These are phyloP conservation scores for Aspergillus funiculosus DNA, from an alignment of 495 filamentous ascomycete genomes.

Conservation along the genomic window DNA sequence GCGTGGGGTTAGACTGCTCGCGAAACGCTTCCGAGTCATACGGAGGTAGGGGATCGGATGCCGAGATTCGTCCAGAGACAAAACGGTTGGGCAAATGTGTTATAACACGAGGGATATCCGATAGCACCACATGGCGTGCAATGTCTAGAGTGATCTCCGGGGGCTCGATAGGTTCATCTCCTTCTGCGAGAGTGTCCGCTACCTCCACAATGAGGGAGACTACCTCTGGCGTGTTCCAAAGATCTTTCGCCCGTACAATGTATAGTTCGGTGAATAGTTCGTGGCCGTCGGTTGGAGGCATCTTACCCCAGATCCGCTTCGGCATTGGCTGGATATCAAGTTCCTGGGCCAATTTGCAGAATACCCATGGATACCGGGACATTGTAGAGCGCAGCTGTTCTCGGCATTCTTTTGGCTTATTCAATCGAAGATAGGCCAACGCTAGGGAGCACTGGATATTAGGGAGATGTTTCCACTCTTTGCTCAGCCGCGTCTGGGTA, in stretches of 20 bases:
- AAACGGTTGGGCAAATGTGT: constrained; percentile 40
- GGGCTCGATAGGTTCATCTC: constrained; percentile 35
- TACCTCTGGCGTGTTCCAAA: constrained; percentile 82
- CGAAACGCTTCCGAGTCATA: constrained; percentile 40
- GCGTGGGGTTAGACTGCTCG: constrained; percentile 35
- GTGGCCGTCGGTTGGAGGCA: constrained; percentile 61
- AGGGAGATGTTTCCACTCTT: constrained; percentile 44
- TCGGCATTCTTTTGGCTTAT: constrained; percentile 58
- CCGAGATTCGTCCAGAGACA: constrained; percentile 37
- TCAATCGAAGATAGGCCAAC: constrained; percentile 65
- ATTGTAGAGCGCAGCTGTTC: constrained; percentile 60
- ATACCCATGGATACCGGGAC: constrained; percentile 72
- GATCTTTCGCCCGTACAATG: constrained; percentile 69
- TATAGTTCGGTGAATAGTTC: constrained; percentile 74
- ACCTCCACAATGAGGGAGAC: constrained; percentile 66
- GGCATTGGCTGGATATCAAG: constrained; percentile 68
- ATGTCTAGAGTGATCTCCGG: constrained; percentile 55
- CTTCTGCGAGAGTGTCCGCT: constrained; percentile 48
- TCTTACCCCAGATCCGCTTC: constrained; percentile 71
- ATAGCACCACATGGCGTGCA: constrained; percentile 73
- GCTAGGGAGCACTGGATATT: constrained; percentile 69
- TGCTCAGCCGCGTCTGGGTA: constrained; percentile 50
- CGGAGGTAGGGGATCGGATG: constrained; percentile 43
- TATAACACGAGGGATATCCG: constrained; percentile 55
- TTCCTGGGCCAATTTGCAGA: constrained; percentile 66